phyloP scores from a whole-genome alignment of 106 monocot genomes.

The Ottelia alismoides region DNA sequence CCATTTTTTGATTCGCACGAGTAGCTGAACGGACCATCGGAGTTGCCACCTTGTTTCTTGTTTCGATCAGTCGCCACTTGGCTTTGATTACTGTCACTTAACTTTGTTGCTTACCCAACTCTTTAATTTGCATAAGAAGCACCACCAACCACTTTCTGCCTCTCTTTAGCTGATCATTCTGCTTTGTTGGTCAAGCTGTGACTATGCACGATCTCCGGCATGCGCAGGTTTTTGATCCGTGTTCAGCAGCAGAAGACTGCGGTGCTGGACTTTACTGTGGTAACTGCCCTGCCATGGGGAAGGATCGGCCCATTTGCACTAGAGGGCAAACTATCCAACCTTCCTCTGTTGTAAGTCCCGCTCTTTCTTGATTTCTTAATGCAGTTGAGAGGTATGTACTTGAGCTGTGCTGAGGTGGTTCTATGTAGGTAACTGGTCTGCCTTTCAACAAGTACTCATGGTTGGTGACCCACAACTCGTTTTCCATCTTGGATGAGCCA shows the following conservation, averaged over 20 bases:
- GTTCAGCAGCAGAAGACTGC: constrained; percentile 57
- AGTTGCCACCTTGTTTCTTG: no score
- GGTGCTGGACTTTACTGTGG: constrained; percentile 68
- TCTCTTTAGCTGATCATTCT: no score
- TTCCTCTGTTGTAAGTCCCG: constrained; percentile 37
- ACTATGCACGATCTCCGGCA: not conserved
- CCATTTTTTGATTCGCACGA: not conserved
- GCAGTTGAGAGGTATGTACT: no score
- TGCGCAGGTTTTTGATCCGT: constrained; percentile 56
- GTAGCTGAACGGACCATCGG: no score
- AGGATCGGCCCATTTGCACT: constrained; percentile 42
- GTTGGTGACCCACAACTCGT: constrained; percentile 97
- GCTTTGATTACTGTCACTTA: no score
- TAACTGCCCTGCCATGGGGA: constrained; percentile 53
- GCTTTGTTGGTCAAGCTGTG: no score
- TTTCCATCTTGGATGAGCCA: constrained; percentile 78
- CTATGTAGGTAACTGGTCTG: constrained; percentile 54
- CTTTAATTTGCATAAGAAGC: no score
- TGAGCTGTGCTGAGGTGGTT: no score
- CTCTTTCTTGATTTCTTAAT: not conserved
- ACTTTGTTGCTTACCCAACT: no score
- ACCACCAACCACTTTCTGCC: no score
- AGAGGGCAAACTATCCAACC: constrained; percentile 51
- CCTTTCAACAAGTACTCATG: constrained; percentile 94
- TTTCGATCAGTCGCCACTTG: no score